Evolutionary conservation across 2,329 filamentous ascomycete species (phyloP).

Genomic region (Seiridium cupressi): DNA sequence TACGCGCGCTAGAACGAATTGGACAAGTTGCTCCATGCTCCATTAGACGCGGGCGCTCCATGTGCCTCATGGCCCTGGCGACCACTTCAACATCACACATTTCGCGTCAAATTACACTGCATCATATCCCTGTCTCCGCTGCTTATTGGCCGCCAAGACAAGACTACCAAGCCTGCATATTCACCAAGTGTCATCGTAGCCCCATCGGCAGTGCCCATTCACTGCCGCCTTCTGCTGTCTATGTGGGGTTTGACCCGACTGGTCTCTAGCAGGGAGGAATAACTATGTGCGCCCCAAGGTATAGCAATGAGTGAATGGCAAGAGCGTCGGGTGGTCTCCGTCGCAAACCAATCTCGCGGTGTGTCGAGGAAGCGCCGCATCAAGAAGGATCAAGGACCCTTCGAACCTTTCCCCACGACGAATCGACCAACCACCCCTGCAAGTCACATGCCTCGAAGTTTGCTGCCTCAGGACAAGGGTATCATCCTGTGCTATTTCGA

Average conservation of each 20-base stretch:
- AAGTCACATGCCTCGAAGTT: neutral
- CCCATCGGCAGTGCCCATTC: neutral
- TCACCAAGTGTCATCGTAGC: neutral
- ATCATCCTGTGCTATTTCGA: neutral
- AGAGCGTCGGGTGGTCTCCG: neutral
- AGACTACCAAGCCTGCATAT: neutral
- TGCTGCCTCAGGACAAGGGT: neutral
- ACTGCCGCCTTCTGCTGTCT: neutral
- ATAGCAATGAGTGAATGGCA: neutral
- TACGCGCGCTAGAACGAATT: slow-evolving; percentile 6
- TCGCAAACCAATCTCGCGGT: neutral
- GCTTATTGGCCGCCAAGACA: slow-evolving; percentile 4
- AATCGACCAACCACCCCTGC: neutral
- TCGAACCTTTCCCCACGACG: neutral
- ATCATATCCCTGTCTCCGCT: slow-evolving; percentile 3
- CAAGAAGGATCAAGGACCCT: neutral
- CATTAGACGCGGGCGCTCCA: slow-evolving; percentile 8
- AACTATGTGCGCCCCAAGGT: no score
- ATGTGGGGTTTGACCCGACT: no score
- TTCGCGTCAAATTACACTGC: slow-evolving; percentile 10
- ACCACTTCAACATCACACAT: slow-evolving; percentile 6
- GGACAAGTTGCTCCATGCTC: slow-evolving; percentile 7
- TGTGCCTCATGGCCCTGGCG: slow-evolving; percentile 1
- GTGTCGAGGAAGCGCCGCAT: neutral
- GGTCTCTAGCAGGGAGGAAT: no score